These are phyloP conservation scores for Recurvomyces mirabilis DNA, from an alignment of 495 filamentous ascomycete genomes.

Conservation along the genomic window DNA sequence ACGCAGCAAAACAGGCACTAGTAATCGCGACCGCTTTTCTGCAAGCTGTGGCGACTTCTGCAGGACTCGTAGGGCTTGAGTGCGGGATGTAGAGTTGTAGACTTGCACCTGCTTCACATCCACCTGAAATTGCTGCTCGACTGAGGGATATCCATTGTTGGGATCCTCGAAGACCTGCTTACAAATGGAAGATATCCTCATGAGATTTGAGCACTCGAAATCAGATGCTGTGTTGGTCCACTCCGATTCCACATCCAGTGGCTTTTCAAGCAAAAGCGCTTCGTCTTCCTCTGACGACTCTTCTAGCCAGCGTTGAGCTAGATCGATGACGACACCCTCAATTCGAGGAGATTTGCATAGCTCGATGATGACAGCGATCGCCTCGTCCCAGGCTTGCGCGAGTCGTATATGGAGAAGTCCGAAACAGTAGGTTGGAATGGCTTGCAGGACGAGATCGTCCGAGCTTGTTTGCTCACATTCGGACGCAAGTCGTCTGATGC, in stretches of 20 bases:
- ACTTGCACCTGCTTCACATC: slow-evolving; percentile 36
- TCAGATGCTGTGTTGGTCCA: slow-evolving; percentile 36
- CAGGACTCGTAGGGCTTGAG: slow-evolving; percentile 71
- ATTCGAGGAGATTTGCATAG: slow-evolving; percentile 51
- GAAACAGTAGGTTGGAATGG: slow-evolving; percentile 76
- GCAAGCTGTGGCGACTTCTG: slow-evolving; percentile 60
- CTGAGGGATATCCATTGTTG: slow-evolving; percentile 7
- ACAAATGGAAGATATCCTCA: slow-evolving; percentile 22
- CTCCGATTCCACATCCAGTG: slow-evolving; percentile 7
- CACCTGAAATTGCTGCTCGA: slow-evolving; percentile 38
- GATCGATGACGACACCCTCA: slow-evolving; percentile 58
- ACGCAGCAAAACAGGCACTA: slow-evolving; percentile 76
- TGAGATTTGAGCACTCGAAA: slow-evolving; percentile 73
- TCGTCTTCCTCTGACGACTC: slow-evolving; percentile 29
- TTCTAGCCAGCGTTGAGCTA: slow-evolving; percentile 74
- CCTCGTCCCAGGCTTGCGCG: slow-evolving; percentile 75
- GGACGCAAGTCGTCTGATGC: slow-evolving; percentile 63
- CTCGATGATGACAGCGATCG: slow-evolving; percentile 58
- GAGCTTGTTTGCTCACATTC: slow-evolving; percentile 43
- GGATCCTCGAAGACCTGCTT: slow-evolving; percentile 16
- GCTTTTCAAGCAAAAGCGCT: not conserved
- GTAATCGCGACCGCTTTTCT: slow-evolving; percentile 69
- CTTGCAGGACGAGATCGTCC: slow-evolving; percentile 52
- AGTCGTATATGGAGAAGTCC: slow-evolving; percentile 78
- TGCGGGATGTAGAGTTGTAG: slow-evolving; percentile 31